Evolutionary conservation across 257 asterid species (phyloP), one percentile per base, ranked within the genome.

Genomic region (Solanum peruvianum): DNA sequence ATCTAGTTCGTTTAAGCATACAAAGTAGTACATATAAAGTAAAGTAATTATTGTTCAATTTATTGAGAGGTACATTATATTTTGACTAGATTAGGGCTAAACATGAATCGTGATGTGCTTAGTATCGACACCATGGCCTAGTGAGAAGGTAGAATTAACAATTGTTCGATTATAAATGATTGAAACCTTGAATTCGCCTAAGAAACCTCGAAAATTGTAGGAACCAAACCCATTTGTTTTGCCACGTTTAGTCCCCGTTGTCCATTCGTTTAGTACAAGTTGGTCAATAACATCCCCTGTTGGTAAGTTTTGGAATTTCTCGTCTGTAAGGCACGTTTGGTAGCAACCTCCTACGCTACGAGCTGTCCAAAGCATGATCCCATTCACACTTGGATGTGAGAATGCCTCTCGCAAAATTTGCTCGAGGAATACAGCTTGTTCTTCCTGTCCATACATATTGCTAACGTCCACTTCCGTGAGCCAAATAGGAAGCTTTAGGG

Each of bases 391-490:
- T 77, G 84, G 84, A 77, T 77, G 62, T 9, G 83, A 44, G 83
- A 42, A 77, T 77, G 60, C 83, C 39, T 77, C 83, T 44, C 84
- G 9, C 18, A 77, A 44, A 14, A 77, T 77, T 77, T 77, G 64
- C 33, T 77, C 84, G 25, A 77, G 49, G 70, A 75, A 49, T 18
- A 33, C 35, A 8, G 85, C 90, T 86, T 90, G 91, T 37, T 85
- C 88, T 89, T 91, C 87, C 56, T 76, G 90, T 87, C 86, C 93
- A 49, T 87, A 58, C 6, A 10, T 84, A 1, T 80, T 88, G 88
- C 88, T 90, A 52, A 92, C 91, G 45, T 94, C 96, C 10, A 92
- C 88, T 87, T 93, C 98, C 0, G 96, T 93, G 81, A 94, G 92
- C 96, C 95, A 94, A 25, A 94, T 92, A 9, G 96, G 96, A 86